phyloP scores from a whole-genome alignment of 495 filamentous ascomycete genomes.

The Astrocystis sublimbata region DNA sequence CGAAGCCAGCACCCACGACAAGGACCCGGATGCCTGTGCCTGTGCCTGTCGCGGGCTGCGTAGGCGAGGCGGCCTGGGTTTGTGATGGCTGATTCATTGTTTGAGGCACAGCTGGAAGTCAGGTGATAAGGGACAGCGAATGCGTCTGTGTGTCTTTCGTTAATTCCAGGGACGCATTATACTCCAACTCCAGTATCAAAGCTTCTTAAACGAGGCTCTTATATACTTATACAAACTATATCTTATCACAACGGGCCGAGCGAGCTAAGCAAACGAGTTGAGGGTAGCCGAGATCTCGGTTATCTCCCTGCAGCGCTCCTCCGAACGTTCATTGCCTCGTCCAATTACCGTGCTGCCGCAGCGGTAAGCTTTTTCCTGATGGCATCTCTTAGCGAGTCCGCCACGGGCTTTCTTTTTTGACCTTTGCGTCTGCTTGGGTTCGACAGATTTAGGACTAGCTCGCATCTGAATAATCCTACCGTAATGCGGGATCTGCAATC shows the following conservation, averaged over 20 bases:
- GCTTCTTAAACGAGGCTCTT: not conserved
- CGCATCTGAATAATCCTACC: conserved; percentile 3
- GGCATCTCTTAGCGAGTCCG: too few relatives aligned
- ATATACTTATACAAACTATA: too few relatives aligned
- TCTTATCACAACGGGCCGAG: too few relatives aligned
- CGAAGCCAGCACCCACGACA: conserved; percentile 62
- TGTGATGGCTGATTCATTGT: conserved; percentile 27
- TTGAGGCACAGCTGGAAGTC: not conserved
- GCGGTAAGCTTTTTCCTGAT: conserved; percentile 1
- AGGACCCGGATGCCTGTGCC: conserved; percentile 55
- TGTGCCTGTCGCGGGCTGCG: too few relatives aligned
- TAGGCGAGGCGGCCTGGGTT: too few relatives aligned
- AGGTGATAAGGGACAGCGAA: not conserved
- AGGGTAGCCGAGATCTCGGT: not conserved
- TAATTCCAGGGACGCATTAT: too few relatives aligned
- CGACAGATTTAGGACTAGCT: not conserved
- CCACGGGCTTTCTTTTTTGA: not conserved
- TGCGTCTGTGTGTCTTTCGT: not conserved
- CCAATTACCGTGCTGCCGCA: conserved; percentile 6
- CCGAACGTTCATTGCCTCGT: not conserved
- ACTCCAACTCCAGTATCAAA: not conserved
- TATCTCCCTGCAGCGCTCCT: not conserved
- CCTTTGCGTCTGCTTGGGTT: too few relatives aligned
- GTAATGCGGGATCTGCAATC: conserved; percentile 1
- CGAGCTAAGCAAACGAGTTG: not conserved